Percentiles rank a stretch among this genome's conserved stretches.
Conservation (phyloP, 148 eudicot genomes). For the Rhododendron ferrugineum region DNA sequence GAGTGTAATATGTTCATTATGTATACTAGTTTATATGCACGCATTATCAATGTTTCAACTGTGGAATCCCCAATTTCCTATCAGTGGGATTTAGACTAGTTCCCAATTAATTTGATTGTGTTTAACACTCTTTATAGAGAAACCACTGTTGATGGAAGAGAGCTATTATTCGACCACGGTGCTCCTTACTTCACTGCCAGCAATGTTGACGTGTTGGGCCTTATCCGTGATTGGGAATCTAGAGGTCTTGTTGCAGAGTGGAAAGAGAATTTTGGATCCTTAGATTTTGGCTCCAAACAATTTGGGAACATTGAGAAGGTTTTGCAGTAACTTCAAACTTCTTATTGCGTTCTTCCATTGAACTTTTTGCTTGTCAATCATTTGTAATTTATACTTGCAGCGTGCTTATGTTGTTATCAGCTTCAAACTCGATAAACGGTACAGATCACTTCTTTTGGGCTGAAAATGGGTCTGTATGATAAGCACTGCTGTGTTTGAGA, state of each 20-base stretch:
- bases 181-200: conserved; percentile 72
- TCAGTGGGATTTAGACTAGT: background rate
- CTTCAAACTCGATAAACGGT: background rate
- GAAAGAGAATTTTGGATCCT: conserved; percentile 72
- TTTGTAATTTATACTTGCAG: background rate
- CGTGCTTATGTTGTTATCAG: background rate
- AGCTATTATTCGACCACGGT: conserved; percentile 84
- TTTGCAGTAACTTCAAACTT: background rate
- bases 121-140: conserved; percentile 37
- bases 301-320: conserved; percentile 63
- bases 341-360: background rate
- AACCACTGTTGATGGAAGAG: conserved; percentile 67
- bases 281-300: conserved; percentile 54
- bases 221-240: conserved; percentile 70
- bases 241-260: conserved; percentile 80
- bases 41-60: background rate
- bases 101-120: background rate
- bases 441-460: background rate
- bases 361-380: background rate
- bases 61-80: background rate
- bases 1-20: background rate
- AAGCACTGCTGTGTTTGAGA: no score
- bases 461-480: no score
- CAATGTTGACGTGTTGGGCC: conserved; percentile 44
- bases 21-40: background rate